These are phyloP conservation scores for Gaeumannomyces sp. DNA, from an alignment of 2,329 filamentous ascomycete genomes.

Conservation along the genomic window DNA sequence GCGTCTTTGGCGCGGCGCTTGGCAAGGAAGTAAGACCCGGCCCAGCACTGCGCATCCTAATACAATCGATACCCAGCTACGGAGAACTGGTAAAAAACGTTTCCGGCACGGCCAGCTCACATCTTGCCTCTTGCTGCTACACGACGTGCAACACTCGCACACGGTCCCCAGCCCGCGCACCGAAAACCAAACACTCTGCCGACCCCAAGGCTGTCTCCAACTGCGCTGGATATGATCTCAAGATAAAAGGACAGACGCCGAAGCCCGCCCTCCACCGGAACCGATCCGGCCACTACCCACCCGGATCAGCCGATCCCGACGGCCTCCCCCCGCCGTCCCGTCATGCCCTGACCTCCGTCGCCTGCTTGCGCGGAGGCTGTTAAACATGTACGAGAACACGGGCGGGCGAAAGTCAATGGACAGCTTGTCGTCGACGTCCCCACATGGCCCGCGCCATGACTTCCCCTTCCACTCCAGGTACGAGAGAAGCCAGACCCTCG, in stretches of 20 bases:
- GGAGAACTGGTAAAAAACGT: background rate
- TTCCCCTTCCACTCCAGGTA: conserved; percentile 53
- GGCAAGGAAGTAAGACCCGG: background rate
- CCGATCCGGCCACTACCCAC: conserved; percentile 1
- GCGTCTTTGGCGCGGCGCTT: conserved; percentile 4
- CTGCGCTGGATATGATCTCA: background rate
- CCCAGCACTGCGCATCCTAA: background rate
- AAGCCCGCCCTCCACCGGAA: background rate
- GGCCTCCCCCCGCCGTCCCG: conserved; percentile 2
- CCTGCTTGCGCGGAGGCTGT: conserved; percentile 5
- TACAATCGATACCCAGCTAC: background rate
- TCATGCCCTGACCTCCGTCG: conserved; percentile 7
- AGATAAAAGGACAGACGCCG: background rate
- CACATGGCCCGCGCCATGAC: conserved; percentile 44
- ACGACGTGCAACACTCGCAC: background rate
- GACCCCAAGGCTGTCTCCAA: background rate
- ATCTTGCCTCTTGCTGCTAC: background rate
- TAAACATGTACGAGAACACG: conserved; percentile 52
- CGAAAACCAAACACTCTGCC: background rate
- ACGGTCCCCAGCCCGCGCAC: too few species aligned
- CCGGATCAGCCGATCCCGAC: background rate
- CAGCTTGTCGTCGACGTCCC: conserved; percentile 51
- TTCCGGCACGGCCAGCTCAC: background rate
- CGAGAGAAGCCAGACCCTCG: conserved; percentile 10
- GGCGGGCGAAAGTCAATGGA: conserved; percentile 60